Percentiles rank a stretch among this genome's conserved stretches.
Evolutionary conservation across 176 grass and related monocot genomes (phyloP).

Genomic region (Oryza punctata): DNA sequence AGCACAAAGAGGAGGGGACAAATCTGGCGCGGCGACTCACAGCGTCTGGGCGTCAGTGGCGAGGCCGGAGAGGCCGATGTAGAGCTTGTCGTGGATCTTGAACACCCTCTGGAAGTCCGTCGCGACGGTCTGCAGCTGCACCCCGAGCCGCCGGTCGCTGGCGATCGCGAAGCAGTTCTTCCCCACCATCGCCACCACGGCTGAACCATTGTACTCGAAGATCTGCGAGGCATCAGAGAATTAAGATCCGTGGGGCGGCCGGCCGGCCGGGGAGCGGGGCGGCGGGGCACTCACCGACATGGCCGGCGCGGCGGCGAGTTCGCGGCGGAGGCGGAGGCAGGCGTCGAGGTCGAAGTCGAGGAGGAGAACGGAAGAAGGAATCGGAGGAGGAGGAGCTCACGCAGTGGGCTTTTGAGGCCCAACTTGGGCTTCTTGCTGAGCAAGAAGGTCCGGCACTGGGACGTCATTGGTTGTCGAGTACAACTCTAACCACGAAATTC

Average conservation of each 20-base stretch:
- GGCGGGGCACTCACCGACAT: constrained; percentile 48
- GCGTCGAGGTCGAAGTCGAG: not conserved
- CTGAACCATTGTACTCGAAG: constrained; percentile 98
- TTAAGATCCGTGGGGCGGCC: constrained; percentile 2
- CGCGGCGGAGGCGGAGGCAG: not conserved
- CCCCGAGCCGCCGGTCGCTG: constrained; percentile 83
- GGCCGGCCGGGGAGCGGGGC: rapidly evolving
- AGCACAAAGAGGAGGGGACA: no score
- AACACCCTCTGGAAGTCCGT: constrained; percentile 93
- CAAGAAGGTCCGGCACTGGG: constrained; percentile 23
- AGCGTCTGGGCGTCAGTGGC: constrained; percentile 87
- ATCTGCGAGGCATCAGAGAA: constrained; percentile 46
- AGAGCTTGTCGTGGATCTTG: constrained; percentile 95
- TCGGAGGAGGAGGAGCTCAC: not conserved
- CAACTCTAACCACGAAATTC: no score
- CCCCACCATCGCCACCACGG: constrained; percentile 96
- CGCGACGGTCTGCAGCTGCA: constrained; percentile 91
- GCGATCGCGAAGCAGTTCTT: constrained; percentile 99
- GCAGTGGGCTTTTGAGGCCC: constrained; percentile 3
- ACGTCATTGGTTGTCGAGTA: not conserved
- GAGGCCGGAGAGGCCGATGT: constrained; percentile 91
- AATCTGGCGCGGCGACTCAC: constrained; percentile 41
- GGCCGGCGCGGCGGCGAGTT: constrained; percentile 17
- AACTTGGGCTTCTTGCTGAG: constrained; percentile 45
- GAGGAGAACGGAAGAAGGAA: not conserved